A percentile compares a stretch with the other conserved stretches of the same genome.
These are phyloP conservation scores for Durotheca rogersii DNA, from an alignment of 495 filamentous ascomycete species.

Conservation along the genomic window DNA sequence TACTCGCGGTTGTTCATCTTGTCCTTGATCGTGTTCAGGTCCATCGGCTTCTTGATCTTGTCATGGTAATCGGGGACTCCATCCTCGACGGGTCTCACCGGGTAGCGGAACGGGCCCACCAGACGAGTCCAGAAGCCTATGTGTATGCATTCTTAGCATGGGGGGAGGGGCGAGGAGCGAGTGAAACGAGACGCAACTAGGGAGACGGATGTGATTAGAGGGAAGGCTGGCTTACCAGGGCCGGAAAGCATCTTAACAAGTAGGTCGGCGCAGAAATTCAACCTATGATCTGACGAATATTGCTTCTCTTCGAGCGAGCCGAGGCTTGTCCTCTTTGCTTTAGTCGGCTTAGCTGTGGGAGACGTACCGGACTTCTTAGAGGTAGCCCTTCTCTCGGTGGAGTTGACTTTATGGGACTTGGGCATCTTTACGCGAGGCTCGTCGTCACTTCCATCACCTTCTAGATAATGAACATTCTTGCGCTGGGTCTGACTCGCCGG, in stretches of 20 bases:
- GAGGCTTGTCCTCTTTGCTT: constrained; percentile 32
- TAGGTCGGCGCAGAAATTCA: constrained; percentile 54
- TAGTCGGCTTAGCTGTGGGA: constrained; percentile 35
- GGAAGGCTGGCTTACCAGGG: constrained; percentile 42
- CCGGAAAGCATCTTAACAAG: constrained; percentile 56
- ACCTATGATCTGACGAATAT: constrained; percentile 45
- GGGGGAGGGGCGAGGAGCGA: too few relatives aligned
- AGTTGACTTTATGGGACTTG: constrained; percentile 35
- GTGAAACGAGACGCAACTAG: too few relatives aligned
- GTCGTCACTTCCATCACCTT: constrained; percentile 35
- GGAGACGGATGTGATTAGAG: not conserved
- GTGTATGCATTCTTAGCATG: too few relatives aligned
- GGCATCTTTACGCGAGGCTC: constrained; percentile 30
- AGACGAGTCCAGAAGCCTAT: constrained; percentile 61
- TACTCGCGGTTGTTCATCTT: constrained; percentile 51
- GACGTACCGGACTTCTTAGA: constrained; percentile 35
- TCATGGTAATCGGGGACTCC: constrained; percentile 51
- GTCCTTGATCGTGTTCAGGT: constrained; percentile 49
- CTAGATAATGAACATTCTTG: constrained; percentile 44
- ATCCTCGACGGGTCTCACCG: constrained; percentile 46
- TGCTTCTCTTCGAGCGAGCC: constrained; percentile 22
- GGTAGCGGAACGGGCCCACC: constrained; percentile 52
- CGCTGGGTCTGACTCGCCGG: constrained; percentile 24
- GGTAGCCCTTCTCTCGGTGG: constrained; percentile 8
- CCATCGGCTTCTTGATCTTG: constrained; percentile 51